A percentile compares a stretch with the other conserved stretches of the same genome.
Evolutionary conservation across 352 stramenopile species (phyloP).

Genomic region (Pythium volutum): DNA sequence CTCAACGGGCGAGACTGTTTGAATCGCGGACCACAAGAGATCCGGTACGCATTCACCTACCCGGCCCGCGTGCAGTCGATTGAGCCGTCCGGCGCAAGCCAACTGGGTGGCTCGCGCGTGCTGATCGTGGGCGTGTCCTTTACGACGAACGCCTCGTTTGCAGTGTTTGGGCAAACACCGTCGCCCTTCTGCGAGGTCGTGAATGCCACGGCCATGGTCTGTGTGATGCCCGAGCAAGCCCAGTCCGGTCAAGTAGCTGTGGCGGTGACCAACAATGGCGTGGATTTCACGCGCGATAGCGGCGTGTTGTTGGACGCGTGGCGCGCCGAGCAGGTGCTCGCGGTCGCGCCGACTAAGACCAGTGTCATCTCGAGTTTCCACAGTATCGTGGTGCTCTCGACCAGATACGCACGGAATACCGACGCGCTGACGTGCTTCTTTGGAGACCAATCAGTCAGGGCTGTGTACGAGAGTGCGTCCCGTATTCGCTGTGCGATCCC

Average conservation of each 20-base stretch:
- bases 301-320: constrained; percentile 31
- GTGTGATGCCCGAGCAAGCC: constrained; percentile 33
- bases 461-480: constrained; percentile 32
- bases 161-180: constrained; percentile 11
- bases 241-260: constrained; percentile 27
- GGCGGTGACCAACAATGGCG: constrained; percentile 55
- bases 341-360: constrained; percentile 30
- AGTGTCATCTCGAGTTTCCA: constrained; percentile 30
- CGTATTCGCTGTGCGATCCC: constrained; percentile 42
- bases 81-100: constrained; percentile 32
- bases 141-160: constrained; percentile 32
- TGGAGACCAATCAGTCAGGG: constrained; percentile 21
- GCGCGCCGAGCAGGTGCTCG: constrained; percentile 41
- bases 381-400: constrained; percentile 32
- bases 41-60: constrained; percentile 44
- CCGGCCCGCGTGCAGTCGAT: constrained; percentile 32
- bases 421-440: constrained; percentile 61
- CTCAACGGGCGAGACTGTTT: constrained; percentile 59
- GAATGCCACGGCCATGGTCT: constrained; percentile 41
- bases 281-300: constrained; percentile 44
- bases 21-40: constrained; percentile 25
- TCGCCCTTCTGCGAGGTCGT: constrained; percentile 6
- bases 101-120: constrained; percentile 54
- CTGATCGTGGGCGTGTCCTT: constrained; percentile 41
- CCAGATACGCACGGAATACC: constrained; percentile 32